A percentile compares a stretch with the other conserved stretches of the same genome.
phyloP scores from a whole-genome alignment of 768 basidiomycete species.

The Pisolithus orientalis region DNA sequence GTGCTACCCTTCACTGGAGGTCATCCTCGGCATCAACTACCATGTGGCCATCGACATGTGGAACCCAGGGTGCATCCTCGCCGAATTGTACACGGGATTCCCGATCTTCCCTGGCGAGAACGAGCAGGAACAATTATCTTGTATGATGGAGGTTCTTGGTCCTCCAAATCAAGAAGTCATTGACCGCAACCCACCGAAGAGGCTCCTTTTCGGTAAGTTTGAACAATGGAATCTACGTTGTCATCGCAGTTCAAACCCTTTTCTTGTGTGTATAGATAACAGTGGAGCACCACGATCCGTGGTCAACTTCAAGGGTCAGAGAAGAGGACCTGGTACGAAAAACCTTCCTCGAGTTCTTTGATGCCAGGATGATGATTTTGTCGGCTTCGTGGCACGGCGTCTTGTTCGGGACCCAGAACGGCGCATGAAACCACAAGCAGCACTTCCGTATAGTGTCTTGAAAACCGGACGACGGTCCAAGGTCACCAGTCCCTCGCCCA shows the following conservation, averaged over 20 bases:
- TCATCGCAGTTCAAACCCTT: conserved; percentile 4
- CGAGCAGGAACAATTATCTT: conserved; percentile 95
- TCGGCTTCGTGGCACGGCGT: conserved; percentile 96
- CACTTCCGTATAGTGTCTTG: conserved; percentile 87
- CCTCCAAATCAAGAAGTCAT: conserved; percentile 92
- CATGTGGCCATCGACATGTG: conserved; percentile 99
- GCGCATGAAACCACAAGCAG: conserved; percentile 88
- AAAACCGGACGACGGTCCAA: conserved; percentile 56
- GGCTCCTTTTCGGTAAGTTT: conserved; percentile 84
- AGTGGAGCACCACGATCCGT: conserved; percentile 91
- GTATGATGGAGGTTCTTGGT: conserved; percentile 99
- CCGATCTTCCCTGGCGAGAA: conserved; percentile 99
- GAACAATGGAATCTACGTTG: conserved; percentile 13
- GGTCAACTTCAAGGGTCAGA: conserved; percentile 92
- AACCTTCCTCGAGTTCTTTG: conserved; percentile 83
- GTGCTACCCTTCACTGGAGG: conserved; percentile 99
- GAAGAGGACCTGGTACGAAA: conserved; percentile 87
- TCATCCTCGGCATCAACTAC: conserved; percentile 98
- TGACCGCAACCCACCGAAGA: conserved; percentile 88
- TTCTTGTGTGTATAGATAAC: conserved; percentile 68
- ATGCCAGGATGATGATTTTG: conserved; percentile 89
- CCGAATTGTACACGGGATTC: conserved; percentile 94
- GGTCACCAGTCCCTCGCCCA: conserved; percentile 34
- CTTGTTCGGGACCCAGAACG: conserved; percentile 96
- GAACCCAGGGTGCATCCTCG: conserved; percentile 97